Base-by-base conservation (phyloP, 2,329 filamentous ascomycete genomes). In the Neophaeococcomyces aloes region DNA sequence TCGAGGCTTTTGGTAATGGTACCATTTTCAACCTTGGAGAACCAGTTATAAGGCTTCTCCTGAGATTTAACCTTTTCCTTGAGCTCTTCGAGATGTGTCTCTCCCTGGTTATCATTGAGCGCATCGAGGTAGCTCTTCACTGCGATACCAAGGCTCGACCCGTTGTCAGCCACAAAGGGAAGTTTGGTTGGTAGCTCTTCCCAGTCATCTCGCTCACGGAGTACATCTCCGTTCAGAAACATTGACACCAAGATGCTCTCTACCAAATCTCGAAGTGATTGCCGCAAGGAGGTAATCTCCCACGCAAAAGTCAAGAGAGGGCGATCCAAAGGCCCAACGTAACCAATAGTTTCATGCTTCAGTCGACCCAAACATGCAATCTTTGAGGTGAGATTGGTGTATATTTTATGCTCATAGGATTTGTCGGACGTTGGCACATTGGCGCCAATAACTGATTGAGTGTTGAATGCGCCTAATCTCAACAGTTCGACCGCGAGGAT, bases 271-370 rank as follows among this genome's bases (percentile, higher is more conserved):
- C 91, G 78, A 51, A 94, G 72, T 27, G 80, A 78, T 51, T 82
- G 78, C 30, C 88, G 82, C 18, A 95, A 80, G 31, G 84, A 78
- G 2, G 81, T 81, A 31, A 86, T 79, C 46, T 96, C 72, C 1
- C 86, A 88, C 48, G 86, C 83, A 68, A 88, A 98, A 19, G 79
- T 81, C 32, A 98, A 72, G 41, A 95, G 72, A 53, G 89, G 87
- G 62, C 91, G 82, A 69, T 87, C 94, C 1, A 98, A 73, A 1
- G 91, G 89, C 1, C 91, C 91, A 2, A 89, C 95, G 64, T 95
- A 98, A 23, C 91, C 91, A 54, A 89, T 88, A 3, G 76, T 73
- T 54, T 85, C 76, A 61, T 98, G 91, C 25, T 80, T 78, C 49
- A 96, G 71, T 57, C 83, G 86, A 40, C 87, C 76, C 46, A 96